Evolutionary conservation across 768 basidiomycete species (phyloP).

Genomic region (Tulasnella sp.): DNA sequence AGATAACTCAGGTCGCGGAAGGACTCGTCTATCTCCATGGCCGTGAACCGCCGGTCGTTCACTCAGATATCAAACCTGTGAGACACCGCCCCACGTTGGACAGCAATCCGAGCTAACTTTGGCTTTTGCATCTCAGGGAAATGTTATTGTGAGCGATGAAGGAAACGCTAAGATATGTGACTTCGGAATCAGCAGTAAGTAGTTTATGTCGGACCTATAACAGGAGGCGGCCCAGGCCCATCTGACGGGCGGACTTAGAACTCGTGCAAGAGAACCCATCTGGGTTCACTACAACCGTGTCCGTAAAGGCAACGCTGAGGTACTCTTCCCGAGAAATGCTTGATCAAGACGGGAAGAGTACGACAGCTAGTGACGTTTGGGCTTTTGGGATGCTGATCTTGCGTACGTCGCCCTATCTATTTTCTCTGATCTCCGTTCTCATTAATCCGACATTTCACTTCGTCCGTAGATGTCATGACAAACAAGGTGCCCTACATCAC

Average conservation of each 20-base stretch:
- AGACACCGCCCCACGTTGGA: background rate
- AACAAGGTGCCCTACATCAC: background rate
- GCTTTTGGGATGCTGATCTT: slow-evolving; percentile 2
- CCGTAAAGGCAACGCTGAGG: background rate
- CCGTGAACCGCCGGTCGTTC: slow-evolving; percentile 21
- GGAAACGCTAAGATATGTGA: slow-evolving; percentile 14
- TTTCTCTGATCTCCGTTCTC: background rate
- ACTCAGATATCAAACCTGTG: slow-evolving; percentile 24
- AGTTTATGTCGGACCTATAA: too few species aligned
- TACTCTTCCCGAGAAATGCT: slow-evolving; percentile 11
- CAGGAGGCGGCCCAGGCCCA: background rate
- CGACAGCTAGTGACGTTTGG: background rate
- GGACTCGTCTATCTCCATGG: slow-evolving; percentile 23
- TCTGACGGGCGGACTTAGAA: background rate
- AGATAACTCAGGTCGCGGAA: slow-evolving; percentile 20
- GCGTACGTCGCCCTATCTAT: background rate
- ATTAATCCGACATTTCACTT: background rate
- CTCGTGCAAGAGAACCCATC: background rate
- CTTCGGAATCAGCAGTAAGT: slow-evolving; percentile 4
- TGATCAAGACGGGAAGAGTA: background rate
- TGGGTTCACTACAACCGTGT: background rate
- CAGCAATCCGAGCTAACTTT: background rate
- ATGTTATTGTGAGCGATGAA: slow-evolving; percentile 11
- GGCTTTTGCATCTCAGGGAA: background rate
- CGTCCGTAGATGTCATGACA: slow-evolving; percentile 3